Evolutionary conservation across 305 asterid genomes (phyloP).

Genomic region (Caryopteris hybrid): DNA sequence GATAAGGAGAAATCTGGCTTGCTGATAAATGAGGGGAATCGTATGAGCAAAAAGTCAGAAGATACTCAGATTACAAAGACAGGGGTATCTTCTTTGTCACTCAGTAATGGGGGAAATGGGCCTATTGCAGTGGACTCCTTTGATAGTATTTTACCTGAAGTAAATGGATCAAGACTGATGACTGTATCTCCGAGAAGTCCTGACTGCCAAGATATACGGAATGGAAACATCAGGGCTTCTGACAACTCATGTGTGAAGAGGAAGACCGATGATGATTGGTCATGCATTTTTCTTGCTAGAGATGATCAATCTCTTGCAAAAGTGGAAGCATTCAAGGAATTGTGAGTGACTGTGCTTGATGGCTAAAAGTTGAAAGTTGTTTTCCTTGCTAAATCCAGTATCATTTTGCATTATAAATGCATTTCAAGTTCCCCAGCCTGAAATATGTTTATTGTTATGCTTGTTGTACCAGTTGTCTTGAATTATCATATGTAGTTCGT

Average conservation of each 20-base stretch:
- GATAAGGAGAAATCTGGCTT: slow-evolving; percentile 29
- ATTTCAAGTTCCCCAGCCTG: background rate
- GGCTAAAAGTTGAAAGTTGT: slow-evolving; percentile 1
- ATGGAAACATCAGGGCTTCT: slow-evolving; percentile 35
- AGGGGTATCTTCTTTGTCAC: slow-evolving; percentile 27
- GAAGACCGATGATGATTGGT: slow-evolving; percentile 34
- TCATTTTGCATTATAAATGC: slow-evolving; percentile 6
- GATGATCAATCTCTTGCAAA: slow-evolving; percentile 53
- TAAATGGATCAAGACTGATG: slow-evolving; percentile 22
- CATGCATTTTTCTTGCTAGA: slow-evolving; percentile 57
- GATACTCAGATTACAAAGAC: slow-evolving; percentile 24
- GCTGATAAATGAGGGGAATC: slow-evolving; percentile 26
- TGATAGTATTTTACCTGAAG: slow-evolving; percentile 23
- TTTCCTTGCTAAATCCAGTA: background rate
- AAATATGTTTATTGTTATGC: background rate
- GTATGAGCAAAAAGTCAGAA: slow-evolving; percentile 19
- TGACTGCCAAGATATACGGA: slow-evolving; percentile 28
- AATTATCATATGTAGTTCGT: background rate
- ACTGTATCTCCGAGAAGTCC: slow-evolving; percentile 22
- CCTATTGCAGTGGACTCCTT: slow-evolving; percentile 19
- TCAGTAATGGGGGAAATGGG: slow-evolving; percentile 35
- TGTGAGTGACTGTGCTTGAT: slow-evolving; percentile 49
- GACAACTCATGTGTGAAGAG: slow-evolving; percentile 54
- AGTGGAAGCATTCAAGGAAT: slow-evolving; percentile 70
- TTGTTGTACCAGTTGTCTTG: slow-evolving; percentile 5